phyloP scores from a whole-genome alignment of 1,139 yeast species.

The Yamadazyma diospyri region DNA sequence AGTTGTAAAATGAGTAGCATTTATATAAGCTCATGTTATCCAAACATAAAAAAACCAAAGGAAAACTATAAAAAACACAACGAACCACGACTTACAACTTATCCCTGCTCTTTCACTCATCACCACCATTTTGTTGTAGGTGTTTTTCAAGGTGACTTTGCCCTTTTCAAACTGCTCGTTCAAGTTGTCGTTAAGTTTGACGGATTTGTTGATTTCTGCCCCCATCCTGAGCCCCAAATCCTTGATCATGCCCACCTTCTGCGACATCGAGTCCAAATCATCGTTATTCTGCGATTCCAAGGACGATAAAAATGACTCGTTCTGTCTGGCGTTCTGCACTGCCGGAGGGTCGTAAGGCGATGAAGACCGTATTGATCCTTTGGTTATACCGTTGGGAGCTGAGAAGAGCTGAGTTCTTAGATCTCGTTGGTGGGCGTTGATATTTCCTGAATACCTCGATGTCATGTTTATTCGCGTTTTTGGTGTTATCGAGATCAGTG shows the following conservation, averaged over 20 bases:
- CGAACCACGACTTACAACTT: conserved; percentile 75
- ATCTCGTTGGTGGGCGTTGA: conserved; percentile 45
- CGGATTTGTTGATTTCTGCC: conserved; percentile 74
- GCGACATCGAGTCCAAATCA: conserved; percentile 65
- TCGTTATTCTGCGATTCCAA: conserved; percentile 84
- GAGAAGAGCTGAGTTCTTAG: conserved; percentile 45
- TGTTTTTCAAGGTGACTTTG: conserved; percentile 52
- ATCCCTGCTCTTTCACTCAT: conserved; percentile 86
- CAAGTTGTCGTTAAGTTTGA: conserved; percentile 56
- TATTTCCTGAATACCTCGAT: conserved; percentile 33
- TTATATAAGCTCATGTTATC: conserved; percentile 27
- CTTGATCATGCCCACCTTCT: conserved; percentile 69
- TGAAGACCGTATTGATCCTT: conserved; percentile 30
- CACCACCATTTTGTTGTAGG: conserved; percentile 68
- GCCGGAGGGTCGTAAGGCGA: conserved; percentile 51
- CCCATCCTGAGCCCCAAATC: conserved; percentile 76
- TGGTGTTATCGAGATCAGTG: no score
- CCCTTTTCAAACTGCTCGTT: conserved; percentile 45
- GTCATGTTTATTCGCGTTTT: conserved; percentile 20
- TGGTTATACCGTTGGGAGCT: conserved; percentile 22
- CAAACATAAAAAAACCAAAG: conserved; percentile 82
- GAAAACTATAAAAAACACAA: conserved; percentile 58
- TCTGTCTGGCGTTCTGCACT: conserved; percentile 38
- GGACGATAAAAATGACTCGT: conserved; percentile 60
- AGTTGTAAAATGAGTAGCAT: not conserved